Percentiles rank a stretch among this genome's conserved stretches.
phyloP scores from a whole-genome alignment of 179 eudicot genomes.

The Heliamphora ciliata region DNA sequence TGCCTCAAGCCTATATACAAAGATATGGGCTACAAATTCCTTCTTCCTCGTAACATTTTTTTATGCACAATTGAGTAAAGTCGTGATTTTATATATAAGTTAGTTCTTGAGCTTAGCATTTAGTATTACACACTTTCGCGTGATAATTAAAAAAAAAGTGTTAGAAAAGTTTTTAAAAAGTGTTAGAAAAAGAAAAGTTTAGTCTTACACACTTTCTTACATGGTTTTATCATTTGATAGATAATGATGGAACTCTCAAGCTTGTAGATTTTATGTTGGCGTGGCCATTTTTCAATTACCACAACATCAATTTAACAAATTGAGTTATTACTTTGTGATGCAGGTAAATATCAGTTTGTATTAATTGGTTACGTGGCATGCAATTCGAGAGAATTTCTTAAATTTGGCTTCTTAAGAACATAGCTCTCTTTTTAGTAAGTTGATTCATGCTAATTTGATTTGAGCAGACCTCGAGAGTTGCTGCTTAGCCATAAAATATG shows the following conservation, averaged over 20 bases:
- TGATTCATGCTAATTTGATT: constrained; percentile 22
- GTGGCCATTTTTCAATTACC: constrained; percentile 77
- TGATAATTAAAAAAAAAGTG: too few species aligned
- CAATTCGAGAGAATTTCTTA: background rate
- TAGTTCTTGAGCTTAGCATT: constrained; percentile 3
- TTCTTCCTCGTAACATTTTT: background rate
- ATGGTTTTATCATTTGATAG: constrained; percentile 92
- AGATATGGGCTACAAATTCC: background rate
- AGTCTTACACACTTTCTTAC: constrained; percentile 12
- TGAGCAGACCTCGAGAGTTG: constrained; percentile 79
- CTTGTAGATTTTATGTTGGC: constrained; percentile 99
- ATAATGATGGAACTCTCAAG: constrained; percentile 87
- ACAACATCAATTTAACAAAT: constrained; percentile 85
- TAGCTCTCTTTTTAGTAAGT: constrained; percentile 16
- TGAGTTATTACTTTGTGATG: constrained; percentile 96
- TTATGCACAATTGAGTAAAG: background rate
- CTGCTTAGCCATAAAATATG: constrained; percentile 76
- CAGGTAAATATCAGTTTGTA: constrained; percentile 38
- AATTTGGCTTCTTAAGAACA: constrained; percentile 1
- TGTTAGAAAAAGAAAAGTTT: too few species aligned
- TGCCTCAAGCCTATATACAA: background rate
- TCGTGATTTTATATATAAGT: background rate
- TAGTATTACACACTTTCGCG: background rate
- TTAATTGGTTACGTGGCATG: constrained; percentile 9
- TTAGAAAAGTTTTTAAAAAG: too few species aligned